These are phyloP conservation scores for Exidia glandulosa DNA, from an alignment of 768 basidiomycete genomes.

Conservation along the genomic window DNA sequence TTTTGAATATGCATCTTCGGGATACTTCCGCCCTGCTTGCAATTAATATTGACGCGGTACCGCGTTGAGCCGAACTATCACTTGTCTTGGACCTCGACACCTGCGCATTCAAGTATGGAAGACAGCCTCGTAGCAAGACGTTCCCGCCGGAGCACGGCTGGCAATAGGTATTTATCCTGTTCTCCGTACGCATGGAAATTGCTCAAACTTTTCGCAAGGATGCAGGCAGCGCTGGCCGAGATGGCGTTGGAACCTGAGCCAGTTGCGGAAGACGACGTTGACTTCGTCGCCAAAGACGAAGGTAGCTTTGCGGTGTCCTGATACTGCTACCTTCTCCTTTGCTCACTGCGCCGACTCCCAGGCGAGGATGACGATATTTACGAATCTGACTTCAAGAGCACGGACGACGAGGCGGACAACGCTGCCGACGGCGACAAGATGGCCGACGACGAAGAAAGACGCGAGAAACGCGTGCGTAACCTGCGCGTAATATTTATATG, in stretches of 20 bases:
- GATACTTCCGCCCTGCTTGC: no score
- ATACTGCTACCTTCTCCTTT: background rate
- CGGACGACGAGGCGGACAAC: conserved; percentile 53
- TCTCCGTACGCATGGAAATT: no score
- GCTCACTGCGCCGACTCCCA: background rate
- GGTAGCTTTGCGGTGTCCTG: conserved; percentile 28
- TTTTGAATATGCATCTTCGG: no score
- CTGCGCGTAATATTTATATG: background rate
- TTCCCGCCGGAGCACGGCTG: no score
- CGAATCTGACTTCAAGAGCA: conserved; percentile 77
- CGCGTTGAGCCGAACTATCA: no score
- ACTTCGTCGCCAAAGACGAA: conserved; percentile 50
- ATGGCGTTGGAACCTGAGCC: conserved; percentile 42
- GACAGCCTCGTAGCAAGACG: no score
- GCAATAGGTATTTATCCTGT: no score
- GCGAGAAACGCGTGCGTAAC: conserved; percentile 12
- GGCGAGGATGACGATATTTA: conserved; percentile 75
- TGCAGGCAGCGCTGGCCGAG: conserved; percentile 70
- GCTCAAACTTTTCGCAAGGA: no score
- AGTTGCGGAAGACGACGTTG: conserved; percentile 61
- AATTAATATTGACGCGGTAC: no score
- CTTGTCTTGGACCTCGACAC: no score
- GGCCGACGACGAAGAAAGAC: conserved; percentile 51
- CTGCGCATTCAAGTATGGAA: no score
- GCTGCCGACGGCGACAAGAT: conserved; percentile 43